Base-by-base conservation (phyloP, 441 rosid genomes). In the Pelargonium australe region DNA sequence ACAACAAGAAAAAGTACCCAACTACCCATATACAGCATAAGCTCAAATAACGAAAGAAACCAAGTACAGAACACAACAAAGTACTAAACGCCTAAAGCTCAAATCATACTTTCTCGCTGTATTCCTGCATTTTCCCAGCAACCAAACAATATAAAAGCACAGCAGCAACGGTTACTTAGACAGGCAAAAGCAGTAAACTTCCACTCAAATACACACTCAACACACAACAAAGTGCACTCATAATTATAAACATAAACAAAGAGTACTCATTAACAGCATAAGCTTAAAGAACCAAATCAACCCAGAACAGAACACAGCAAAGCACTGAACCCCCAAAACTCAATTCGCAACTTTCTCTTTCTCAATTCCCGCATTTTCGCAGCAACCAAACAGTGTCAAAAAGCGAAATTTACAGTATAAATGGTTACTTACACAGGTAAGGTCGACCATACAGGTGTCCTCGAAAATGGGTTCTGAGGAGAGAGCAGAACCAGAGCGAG, bases 401-500 rank as follows among this genome's bases (percentile, higher is more conserved):
- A 28, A 16, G 7, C 14, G 1, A 9, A 2, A 5, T 47, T 57
- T 13, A 23, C 14, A 17, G 41, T 61, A 65, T 8, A 5, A 44
- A 53, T 9, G 65, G 47, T 7, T 10, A 72, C 77, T 51, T 73
- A 82, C 82, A 65, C 11, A 25, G 73, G 55, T 7, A 83, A 77
- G 67, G 19, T n/a, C 10, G 78, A 69, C 44, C 76, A 64, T 23
- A 72, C 43, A 8, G 80, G 72, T 72, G 70, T 68, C 68, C 53
- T 53, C 1, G 77, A 73, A 70, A 75, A 61, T 16, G 72, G 80
- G 5, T 78, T 70, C 12, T 81, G 72, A 41, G 89, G 89, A 71
- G 84, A 80, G 73, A 91, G 85, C 40, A 85, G 64, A 77, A 85
- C 70, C 55, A 81, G 60, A 66, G 84, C 86, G 73, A 87, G 80